Evolutionary conservation across 2,329 filamentous ascomycete species (phyloP), one percentile per base, ranked within the genome.

Genomic region (Epichloe baconii): DNA sequence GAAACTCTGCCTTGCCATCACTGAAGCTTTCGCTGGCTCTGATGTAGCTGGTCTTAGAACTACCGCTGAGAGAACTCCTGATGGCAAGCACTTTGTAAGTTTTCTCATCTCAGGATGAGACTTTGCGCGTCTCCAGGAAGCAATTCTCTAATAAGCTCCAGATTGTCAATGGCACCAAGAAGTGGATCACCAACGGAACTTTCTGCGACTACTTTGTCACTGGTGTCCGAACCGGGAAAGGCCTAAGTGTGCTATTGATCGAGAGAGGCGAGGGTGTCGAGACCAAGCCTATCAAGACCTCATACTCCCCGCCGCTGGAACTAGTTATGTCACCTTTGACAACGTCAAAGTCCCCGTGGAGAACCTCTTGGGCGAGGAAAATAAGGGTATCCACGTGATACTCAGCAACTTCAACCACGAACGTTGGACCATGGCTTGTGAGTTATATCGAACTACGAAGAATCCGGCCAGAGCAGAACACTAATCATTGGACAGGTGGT

Each of bases 391-490:
- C 62, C 78, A 83, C 55, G 86, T 93, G 34, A 88, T 94, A 62
- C 71, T 93, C 63, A 81, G 78, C 69, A 94, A 94, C 71, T 94
- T 94, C 72, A 93, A 93, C 74, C 86, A 93, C 69, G 86, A 89
- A 71, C 78, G 86, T 35, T 88, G 85, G 76, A 83, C 78, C 68
- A 88, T 90, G 84, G 73, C 74, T 52, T 82, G 79, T 73, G 68
- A 65, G 71, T 70, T 19, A 15, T 45, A 4, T 17, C 41, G 5
- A 26, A 19, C 3, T 3, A 48, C 19, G 12, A 12, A 5, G 15
- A 15, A 14, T 7, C 3, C 7, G 15, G 11, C 5, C 11, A 52
- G 57, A 41, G 60, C 40, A 44, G 2, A n/a, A 50, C 26, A 23
- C 38, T 48, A 35, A 36, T 55, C 35, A 52, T 36, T 6, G 34